phyloP scores from a whole-genome alignment of 1,284 basidiomycete genomes.

The Crucibulum parvulum region DNA sequence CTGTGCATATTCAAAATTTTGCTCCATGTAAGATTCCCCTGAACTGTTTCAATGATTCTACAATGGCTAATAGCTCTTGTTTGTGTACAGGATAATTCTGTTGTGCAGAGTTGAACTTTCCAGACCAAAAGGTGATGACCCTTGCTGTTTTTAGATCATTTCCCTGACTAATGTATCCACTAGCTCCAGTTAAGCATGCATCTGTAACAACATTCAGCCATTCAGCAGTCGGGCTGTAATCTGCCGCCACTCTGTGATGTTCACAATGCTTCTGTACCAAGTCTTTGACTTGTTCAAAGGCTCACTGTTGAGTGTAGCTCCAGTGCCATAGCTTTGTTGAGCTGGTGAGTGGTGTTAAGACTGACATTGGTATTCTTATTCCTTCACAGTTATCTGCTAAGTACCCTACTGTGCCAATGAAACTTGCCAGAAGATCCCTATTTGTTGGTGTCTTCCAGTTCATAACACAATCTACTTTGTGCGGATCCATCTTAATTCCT shows the following conservation, averaged over 20 bases:
- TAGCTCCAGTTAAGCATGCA: constrained; percentile 11
- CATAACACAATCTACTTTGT: background rate
- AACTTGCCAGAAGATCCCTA: background rate
- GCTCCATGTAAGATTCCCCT: constrained; percentile 34
- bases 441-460: background rate
- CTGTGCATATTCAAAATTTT: constrained; percentile 39
- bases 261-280: constrained; percentile 20
- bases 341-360: background rate
- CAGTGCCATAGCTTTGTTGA: background rate
- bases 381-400: background rate
- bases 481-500: background rate
- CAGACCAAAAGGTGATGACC: constrained; percentile 36
- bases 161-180: constrained; percentile 12
- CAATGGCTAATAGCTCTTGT: constrained; percentile 41
- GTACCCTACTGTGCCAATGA: background rate
- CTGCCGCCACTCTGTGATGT: constrained; percentile 3
- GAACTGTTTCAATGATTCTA: constrained; percentile 38
- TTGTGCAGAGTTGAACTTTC: constrained; percentile 32
- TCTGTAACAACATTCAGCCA: too few relatives aligned
- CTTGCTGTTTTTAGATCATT: constrained; percentile 27
- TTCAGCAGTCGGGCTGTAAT: too few relatives aligned
- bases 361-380: background rate
- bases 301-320: background rate
- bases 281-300: background rate
- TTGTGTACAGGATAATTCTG: constrained; percentile 40